phyloP scores from a whole-genome alignment of 129 eudicot genomes.

The Apium graveolens region DNA sequence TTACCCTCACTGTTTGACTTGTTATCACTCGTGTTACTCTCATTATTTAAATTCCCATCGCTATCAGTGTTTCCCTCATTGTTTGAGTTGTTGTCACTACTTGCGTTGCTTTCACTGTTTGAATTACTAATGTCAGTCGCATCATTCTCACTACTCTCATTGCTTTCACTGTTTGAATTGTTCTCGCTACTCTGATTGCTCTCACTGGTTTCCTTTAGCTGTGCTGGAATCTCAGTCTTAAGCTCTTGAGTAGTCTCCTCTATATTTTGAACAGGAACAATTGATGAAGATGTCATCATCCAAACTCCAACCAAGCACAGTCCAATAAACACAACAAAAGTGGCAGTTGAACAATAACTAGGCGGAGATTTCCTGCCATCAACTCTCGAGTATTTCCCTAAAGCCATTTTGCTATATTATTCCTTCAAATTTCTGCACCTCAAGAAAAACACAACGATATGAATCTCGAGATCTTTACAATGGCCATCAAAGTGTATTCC shows the following conservation, averaged over 20 bases:
- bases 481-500: not conserved
- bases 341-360: constrained; percentile 77
- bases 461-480: not conserved
- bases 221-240: not conserved
- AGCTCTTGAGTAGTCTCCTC: constrained; percentile 19
- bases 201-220: not conserved
- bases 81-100: not conserved
- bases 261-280: constrained; percentile 52
- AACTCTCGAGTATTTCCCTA: constrained; percentile 62
- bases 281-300: constrained; percentile 97
- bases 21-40: not conserved
- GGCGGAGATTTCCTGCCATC: constrained; percentile 68
- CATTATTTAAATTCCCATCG: not conserved
- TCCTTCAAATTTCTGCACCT: not conserved
- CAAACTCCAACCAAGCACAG: constrained; percentile 91
- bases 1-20: not conserved
- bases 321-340: constrained; percentile 86
- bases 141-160: not conserved
- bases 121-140: constrained; percentile 26
- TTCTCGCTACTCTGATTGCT: constrained; percentile 10
- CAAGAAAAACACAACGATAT: not conserved
- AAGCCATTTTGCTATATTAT: constrained; percentile 41
- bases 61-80: not conserved
- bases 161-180: constrained; percentile 18
- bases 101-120: constrained; percentile 27